Conservation (phyloP, 768 basidiomycete genomes). For the Pleurotus giganteus region DNA sequence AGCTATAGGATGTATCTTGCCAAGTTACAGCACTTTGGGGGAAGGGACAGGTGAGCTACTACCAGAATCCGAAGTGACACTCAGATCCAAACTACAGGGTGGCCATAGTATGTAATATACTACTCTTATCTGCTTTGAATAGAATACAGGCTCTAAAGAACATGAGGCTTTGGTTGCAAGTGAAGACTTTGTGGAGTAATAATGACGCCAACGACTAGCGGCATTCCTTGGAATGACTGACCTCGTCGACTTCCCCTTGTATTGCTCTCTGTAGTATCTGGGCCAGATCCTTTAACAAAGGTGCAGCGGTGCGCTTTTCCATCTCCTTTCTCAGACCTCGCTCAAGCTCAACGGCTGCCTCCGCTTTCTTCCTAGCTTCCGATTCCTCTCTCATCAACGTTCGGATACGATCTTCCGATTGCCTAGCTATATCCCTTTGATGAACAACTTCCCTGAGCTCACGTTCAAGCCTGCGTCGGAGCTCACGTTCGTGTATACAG, state of each 20-base stretch:
- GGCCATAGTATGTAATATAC: too few relatives aligned
- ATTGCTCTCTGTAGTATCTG: constrained; percentile 11
- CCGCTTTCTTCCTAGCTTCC: constrained; percentile 60
- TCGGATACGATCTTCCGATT: constrained; percentile 27
- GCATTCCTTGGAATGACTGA: not conserved
- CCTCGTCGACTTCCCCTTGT: not conserved
- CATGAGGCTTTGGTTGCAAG: too few relatives aligned
- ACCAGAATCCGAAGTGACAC: too few relatives aligned
- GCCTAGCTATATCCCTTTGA: constrained; percentile 28
- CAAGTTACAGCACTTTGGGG: too few relatives aligned
- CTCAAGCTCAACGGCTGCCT: constrained; percentile 39
- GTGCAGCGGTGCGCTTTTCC: constrained; percentile 11
- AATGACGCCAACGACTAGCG: too few relatives aligned
- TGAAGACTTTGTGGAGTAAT: too few relatives aligned
- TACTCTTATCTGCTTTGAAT: too few relatives aligned
- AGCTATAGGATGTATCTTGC: too few relatives aligned
- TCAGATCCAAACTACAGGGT: too few relatives aligned
- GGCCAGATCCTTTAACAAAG: constrained; percentile 13
- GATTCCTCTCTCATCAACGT: constrained; percentile 33
- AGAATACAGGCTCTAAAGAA: too few relatives aligned
- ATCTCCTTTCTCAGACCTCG: constrained; percentile 18
- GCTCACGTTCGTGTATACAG: constrained; percentile 28
- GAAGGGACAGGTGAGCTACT: too few relatives aligned
- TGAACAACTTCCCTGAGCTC: constrained; percentile 30
- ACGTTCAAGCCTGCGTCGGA: constrained; percentile 34